Percentiles rank a stretch among this genome's conserved stretches.
phyloP scores from a whole-genome alignment of 345 rosid genomes.

The Eucalyptus erythrocorys region DNA sequence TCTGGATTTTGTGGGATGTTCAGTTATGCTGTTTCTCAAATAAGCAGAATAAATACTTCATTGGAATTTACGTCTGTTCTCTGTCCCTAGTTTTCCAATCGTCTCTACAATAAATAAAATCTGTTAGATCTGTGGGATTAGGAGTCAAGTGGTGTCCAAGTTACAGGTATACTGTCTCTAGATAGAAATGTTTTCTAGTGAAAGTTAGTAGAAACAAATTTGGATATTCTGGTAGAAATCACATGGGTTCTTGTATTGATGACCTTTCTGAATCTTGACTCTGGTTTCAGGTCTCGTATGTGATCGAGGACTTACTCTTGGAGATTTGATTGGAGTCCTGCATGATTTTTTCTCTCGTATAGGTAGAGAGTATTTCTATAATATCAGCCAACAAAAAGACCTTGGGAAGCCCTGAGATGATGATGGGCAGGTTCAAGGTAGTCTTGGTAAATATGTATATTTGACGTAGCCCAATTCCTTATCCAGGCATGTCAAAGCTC shows the following conservation, averaged over 20 bases:
- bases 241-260: not conserved
- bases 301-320: conserved; percentile 87
- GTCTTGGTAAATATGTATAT: not conserved
- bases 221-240: not conserved
- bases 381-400: not conserved
- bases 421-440: not conserved
- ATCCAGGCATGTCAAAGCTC: conserved; percentile 77
- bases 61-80: not conserved
- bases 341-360: conserved; percentile 83
- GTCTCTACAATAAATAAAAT: not conserved
- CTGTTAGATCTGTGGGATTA: not conserved
- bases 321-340: conserved; percentile 82
- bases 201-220: not conserved
- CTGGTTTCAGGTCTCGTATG: conserved; percentile 71
- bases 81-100: not conserved
- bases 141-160: not conserved
- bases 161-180: not conserved
- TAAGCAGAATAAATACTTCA: not conserved
- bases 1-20: not conserved
- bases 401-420: not conserved
- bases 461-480: not conserved
- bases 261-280: not conserved
- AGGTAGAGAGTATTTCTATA: conserved; percentile 24
- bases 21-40: not conserved
- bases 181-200: not conserved